phyloP scores from a whole-genome alignment of 2,329 filamentous ascomycete species.

The Aspergillus pseudoterreus region DNA sequence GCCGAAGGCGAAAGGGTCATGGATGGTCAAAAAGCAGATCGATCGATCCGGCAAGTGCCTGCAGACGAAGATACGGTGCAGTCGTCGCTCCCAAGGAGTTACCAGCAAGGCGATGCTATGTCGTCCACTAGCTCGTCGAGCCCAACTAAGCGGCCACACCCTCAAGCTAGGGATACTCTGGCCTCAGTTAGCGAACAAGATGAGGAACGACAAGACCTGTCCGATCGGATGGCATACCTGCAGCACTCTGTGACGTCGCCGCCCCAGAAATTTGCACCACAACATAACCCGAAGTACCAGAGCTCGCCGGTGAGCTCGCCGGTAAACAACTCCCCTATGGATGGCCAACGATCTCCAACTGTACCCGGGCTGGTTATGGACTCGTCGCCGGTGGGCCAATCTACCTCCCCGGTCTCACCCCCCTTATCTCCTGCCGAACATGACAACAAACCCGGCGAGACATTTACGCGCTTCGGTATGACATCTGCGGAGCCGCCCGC shows the following conservation, averaged over 20 bases:
- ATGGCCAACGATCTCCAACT: slow-evolving; percentile 34
- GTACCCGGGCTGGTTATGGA: slow-evolving; percentile 68
- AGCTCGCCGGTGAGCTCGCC: slow-evolving; percentile 65
- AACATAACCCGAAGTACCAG: slow-evolving; percentile 19
- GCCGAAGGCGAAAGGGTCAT: slow-evolving; percentile 16
- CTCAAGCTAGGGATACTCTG: slow-evolving; percentile 14
- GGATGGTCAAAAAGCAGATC: slow-evolving; percentile 20
- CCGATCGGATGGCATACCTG: slow-evolving; percentile 4
- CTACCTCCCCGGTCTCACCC: slow-evolving; percentile 58
- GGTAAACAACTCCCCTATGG: slow-evolving; percentile 60
- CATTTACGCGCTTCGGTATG: slow-evolving; percentile 52
- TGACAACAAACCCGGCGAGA: slow-evolving; percentile 31
- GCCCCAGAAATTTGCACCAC: slow-evolving; percentile 25
- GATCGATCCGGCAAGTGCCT: slow-evolving; percentile 34
- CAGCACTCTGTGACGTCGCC: slow-evolving; percentile 25
- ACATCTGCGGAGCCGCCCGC: slow-evolving; percentile 56
- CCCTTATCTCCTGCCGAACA: slow-evolving; percentile 48
- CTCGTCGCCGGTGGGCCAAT: slow-evolving; percentile 64
- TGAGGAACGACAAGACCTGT: slow-evolving; percentile 7
- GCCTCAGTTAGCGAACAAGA: slow-evolving; percentile 17
- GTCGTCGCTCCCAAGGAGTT: slow-evolving; percentile 15
- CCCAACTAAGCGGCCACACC: slow-evolving; percentile 21
- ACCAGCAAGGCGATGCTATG: slow-evolving; percentile 17
- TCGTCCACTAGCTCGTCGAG: slow-evolving; percentile 19
- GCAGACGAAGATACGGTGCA: slow-evolving; percentile 24